Evolutionary conservation across 2,329 filamentous ascomycete genomes (phyloP).

Genomic region (Phymatotrichopsis omnivora): DNA sequence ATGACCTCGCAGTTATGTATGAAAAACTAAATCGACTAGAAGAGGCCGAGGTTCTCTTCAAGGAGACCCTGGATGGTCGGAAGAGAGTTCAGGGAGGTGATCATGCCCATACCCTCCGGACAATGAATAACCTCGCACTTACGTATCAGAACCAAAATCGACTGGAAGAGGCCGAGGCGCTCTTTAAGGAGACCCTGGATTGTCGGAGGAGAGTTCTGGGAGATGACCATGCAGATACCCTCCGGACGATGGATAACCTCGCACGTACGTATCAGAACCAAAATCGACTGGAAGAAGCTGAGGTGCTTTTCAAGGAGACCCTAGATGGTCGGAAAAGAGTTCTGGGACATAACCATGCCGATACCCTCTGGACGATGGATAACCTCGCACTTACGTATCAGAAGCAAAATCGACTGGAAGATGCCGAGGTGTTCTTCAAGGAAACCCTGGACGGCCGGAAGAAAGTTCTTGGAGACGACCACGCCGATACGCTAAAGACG

Average conservation of each 20-base stretch:
- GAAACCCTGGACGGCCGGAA: neutral
- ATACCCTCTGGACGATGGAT: neutral
- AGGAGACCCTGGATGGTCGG: neutral
- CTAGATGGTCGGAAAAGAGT: neutral
- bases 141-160: neutral
- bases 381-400: neutral
- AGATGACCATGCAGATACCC: constrained; percentile 6
- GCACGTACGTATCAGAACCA: neutral
- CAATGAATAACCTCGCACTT: neutral
- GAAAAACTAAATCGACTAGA: constrained; percentile 1
- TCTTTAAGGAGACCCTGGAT: constrained; percentile 5
- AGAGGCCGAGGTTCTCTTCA: constrained; percentile 7
- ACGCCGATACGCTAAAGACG: constrained; percentile 20
- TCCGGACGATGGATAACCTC: constrained; percentile 3
- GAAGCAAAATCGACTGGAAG: neutral
- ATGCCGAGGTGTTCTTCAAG: neutral
- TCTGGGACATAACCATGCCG: neutral
- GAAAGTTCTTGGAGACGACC: constrained; percentile 19
- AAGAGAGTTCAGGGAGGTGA: constrained; percentile 1
- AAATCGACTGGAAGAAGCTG: constrained; percentile 22
- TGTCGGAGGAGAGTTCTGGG: constrained; percentile 3
- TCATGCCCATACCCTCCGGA: constrained; percentile 1
- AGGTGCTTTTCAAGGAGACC: constrained; percentile 14
- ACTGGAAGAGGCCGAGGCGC: constrained; percentile 1
- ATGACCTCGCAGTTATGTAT: constrained; percentile 4